phyloP scores from a whole-genome alignment of 805 yeast genomes.

The Saturnispora bothae region DNA sequence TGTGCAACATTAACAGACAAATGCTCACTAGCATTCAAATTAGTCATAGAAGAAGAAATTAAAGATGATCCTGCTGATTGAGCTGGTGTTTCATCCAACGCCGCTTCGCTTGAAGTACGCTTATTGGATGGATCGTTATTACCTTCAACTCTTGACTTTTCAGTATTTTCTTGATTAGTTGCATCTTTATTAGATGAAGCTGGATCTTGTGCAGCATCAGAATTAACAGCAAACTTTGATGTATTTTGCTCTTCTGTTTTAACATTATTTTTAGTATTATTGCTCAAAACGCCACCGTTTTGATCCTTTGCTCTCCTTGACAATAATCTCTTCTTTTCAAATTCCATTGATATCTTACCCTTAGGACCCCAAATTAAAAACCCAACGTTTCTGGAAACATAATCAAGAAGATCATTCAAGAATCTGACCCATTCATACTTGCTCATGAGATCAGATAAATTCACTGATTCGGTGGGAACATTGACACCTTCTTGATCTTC shows the following conservation, averaged over 20 bases:
- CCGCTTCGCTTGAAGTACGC: conserved; percentile 6
- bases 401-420: conserved; percentile 67
- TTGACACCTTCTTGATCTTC: conserved; percentile 23
- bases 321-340: conserved; percentile 10
- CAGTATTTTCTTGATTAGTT: not conserved
- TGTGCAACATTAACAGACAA: too few species aligned
- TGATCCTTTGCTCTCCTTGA: not conserved
- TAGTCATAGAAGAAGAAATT: not conserved
- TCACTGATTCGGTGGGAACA: conserved; percentile 2
- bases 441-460: conserved; percentile 40
- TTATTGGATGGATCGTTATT: not conserved
- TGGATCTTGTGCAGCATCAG: conserved; percentile 10
- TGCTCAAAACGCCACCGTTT: conserved; percentile 6
- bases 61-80: not conserved
- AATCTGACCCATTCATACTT: conserved; percentile 83
- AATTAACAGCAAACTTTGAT: not conserved
- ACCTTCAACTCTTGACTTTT: conserved; percentile 1
- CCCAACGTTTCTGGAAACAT: conserved; percentile 65
- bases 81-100: not conserved
- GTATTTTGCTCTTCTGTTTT: not conserved
- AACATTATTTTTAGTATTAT: not conserved
- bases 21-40: not conserved
- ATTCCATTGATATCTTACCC: conserved; percentile 23
- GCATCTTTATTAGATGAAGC: not conserved
- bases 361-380: conserved; percentile 57